phyloP scores from a whole-genome alignment of 306 rosid species.

The Medicago lupulina region DNA sequence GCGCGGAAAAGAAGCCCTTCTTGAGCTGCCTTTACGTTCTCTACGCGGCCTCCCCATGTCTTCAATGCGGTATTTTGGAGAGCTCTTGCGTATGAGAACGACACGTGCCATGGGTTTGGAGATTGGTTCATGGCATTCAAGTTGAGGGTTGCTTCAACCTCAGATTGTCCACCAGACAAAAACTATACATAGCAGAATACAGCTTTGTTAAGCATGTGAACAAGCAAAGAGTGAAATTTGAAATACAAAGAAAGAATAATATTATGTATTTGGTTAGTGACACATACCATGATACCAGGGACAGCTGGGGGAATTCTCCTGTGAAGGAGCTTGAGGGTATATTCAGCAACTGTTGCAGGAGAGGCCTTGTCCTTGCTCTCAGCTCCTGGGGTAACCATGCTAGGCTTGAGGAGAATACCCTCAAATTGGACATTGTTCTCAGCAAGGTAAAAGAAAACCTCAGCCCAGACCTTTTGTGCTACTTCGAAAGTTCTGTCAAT shows the following conservation, averaged over 20 bases:
- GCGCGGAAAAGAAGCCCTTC: too few relatives aligned
- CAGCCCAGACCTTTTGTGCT: slow-evolving; percentile 92
- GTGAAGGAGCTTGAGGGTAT: slow-evolving; percentile 89
- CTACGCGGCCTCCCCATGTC: slow-evolving; percentile 97
- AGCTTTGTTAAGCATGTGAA: neutral
- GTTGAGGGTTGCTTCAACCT: slow-evolving; percentile 94
- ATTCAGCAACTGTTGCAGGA: slow-evolving; percentile 74
- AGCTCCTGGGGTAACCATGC: slow-evolving; percentile 99
- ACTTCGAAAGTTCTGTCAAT: slow-evolving; percentile 91
- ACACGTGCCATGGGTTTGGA: slow-evolving; percentile 98
- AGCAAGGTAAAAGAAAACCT: slow-evolving; percentile 91
- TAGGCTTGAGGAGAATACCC: slow-evolving; percentile 97
- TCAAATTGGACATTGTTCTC: slow-evolving; percentile 86
- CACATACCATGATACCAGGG: slow-evolving; percentile 86
- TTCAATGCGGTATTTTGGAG: slow-evolving; percentile 92
- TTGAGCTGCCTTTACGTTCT: too few relatives aligned
- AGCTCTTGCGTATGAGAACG: slow-evolving; percentile 97
- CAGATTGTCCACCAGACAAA: slow-evolving; percentile 98
- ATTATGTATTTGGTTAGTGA: neutral
- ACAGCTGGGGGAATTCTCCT: slow-evolving; percentile 91
- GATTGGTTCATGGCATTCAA: slow-evolving; percentile 78
- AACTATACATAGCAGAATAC: slow-evolving; percentile 55
- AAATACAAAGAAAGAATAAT: neutral
- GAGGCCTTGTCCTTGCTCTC: slow-evolving; percentile 81
- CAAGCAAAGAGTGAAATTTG: neutral